phyloP scores from a whole-genome alignment of 805 yeast genomes.

The Candida golubevii region DNA sequence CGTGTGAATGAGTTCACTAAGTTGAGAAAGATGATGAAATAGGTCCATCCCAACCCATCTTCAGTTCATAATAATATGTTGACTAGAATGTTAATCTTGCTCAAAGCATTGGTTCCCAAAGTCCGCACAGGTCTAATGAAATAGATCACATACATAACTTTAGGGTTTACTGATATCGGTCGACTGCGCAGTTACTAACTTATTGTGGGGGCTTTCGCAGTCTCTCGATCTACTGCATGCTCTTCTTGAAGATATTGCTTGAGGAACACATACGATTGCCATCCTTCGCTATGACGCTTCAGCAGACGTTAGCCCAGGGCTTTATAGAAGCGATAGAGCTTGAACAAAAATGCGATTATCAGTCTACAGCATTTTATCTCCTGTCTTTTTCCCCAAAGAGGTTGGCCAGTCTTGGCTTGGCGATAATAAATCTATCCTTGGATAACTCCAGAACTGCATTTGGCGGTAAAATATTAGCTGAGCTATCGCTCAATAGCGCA shows the following conservation, averaged over 20 bases:
- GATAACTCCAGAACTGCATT: constrained; percentile 69
- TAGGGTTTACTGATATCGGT: no score
- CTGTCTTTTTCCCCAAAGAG: constrained; percentile 50
- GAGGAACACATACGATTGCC: background rate
- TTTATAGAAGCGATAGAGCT: constrained; percentile 32
- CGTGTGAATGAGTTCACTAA: no score
- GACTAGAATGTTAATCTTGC: no score
- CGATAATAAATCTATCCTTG: constrained; percentile 60
- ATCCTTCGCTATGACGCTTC: constrained; percentile 4
- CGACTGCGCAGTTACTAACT: no score
- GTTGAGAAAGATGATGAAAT: no score
- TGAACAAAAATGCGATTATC: constrained; percentile 36
- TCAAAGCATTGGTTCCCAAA: no score
- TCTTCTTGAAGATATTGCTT: background rate
- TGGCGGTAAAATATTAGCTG: constrained; percentile 70
- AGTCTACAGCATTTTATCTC: constrained; percentile 30
- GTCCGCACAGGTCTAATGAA: no score
- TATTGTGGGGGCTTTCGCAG: no score
- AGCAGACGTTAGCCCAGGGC: constrained; percentile 7
- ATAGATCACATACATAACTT: no score
- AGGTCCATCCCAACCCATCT: no score
- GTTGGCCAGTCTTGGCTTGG: constrained; percentile 70
- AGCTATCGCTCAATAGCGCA: constrained; percentile 54
- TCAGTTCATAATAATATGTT: no score
- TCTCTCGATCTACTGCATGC: no score